Conservation (phyloP, 306 rosid genomes). For the Inga laurina region DNA sequence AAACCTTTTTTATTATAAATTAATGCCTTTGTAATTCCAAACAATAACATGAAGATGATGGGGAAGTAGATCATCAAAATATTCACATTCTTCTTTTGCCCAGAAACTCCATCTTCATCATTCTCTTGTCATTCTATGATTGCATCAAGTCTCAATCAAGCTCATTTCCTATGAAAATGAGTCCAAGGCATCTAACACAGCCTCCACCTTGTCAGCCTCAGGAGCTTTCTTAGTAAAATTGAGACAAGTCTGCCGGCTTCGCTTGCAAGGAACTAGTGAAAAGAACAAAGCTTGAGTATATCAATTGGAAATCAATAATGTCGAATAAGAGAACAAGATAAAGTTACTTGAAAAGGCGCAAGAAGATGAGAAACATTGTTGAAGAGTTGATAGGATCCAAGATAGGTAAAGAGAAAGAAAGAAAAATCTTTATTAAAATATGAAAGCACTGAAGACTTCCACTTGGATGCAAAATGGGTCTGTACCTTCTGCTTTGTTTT, state of each 20-base stretch:
- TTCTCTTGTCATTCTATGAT: not conserved
- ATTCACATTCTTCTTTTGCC: not conserved
- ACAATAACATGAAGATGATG: conserved; percentile 1
- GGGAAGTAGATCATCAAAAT: not conserved
- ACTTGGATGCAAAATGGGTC: not conserved
- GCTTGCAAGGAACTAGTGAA: conserved; percentile 56
- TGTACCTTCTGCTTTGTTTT: conserved; percentile 61
- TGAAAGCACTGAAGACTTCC: not conserved
- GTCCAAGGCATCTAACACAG: conserved; percentile 33
- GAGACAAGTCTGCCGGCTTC: conserved; percentile 60
- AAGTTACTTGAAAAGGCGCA: not conserved
- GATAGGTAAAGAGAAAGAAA: not conserved
- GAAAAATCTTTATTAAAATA: not conserved
- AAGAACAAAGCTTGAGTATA: not conserved
- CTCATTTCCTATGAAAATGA: not conserved
- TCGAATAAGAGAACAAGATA: not conserved
- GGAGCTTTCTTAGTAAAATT: conserved; percentile 50
- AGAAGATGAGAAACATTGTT: not conserved
- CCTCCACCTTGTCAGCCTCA: conserved; percentile 54
- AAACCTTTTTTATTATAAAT: conserved; percentile 13
- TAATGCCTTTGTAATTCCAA: conserved; percentile 28
- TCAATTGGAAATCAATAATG: not conserved
- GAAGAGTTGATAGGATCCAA: not conserved
- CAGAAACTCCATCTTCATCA: not conserved
- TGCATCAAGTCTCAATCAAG: not conserved